Conservation (phyloP, 495 filamentous ascomycete genomes). For the Aspergillus baeticus region DNA sequence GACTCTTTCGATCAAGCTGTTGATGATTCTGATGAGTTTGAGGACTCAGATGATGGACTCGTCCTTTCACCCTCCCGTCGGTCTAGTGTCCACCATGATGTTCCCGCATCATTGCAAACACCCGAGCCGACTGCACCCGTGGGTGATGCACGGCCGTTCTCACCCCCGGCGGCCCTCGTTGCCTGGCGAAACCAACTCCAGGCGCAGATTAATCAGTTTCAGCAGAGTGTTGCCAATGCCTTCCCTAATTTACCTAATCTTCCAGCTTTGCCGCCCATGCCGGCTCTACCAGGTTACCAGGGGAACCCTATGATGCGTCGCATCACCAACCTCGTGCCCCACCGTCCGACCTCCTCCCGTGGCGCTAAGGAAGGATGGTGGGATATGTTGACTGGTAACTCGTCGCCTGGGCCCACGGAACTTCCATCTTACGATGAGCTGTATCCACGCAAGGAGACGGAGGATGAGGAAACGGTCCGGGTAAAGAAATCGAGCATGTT, state of each 20-base stretch:
- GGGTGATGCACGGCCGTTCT: slow-evolving; percentile 37
- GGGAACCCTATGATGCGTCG: slow-evolving; percentile 69
- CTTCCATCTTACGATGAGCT: slow-evolving; percentile 84
- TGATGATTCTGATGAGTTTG: slow-evolving; percentile 48
- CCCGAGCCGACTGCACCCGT: slow-evolving; percentile 29
- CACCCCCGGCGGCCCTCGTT: slow-evolving; percentile 62
- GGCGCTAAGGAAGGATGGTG: slow-evolving; percentile 63
- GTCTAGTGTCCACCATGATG: slow-evolving; percentile 44
- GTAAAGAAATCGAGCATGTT: slow-evolving; percentile 62
- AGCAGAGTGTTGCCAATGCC: slow-evolving; percentile 66
- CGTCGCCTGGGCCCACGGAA: slow-evolving; percentile 38
- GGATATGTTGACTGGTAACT: slow-evolving; percentile 58
- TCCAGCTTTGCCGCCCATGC: slow-evolving; percentile 57
- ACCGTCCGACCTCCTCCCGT: slow-evolving; percentile 45
- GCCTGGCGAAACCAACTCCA: slow-evolving; percentile 76
- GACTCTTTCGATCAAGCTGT: slow-evolving; percentile 40
- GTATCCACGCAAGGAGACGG: slow-evolving; percentile 56
- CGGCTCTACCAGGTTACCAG: slow-evolving; percentile 70
- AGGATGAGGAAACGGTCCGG: slow-evolving; percentile 44
- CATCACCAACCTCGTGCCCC: slow-evolving; percentile 71
- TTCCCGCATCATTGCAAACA: slow-evolving; percentile 21
- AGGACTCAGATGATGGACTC: slow-evolving; percentile 39
- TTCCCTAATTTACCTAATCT: slow-evolving; percentile 72
- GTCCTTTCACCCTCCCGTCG: slow-evolving; percentile 44
- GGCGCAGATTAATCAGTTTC: slow-evolving; percentile 76